Conservation (phyloP, 106 monocot species). For the Agapanthus africanus region DNA sequence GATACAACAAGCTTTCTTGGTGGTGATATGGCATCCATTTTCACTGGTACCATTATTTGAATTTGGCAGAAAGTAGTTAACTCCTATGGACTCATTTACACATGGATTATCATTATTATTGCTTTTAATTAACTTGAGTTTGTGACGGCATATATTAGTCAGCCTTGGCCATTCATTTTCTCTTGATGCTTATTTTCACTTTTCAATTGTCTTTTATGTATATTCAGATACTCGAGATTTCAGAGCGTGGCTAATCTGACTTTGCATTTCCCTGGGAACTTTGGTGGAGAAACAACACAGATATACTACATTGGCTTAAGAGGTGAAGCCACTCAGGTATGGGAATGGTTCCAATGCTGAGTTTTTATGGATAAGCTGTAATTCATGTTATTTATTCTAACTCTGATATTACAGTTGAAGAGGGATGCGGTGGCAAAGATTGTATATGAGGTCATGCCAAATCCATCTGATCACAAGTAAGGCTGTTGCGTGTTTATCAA, state of each 20-base stretch:
- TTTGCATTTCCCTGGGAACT: slow-evolving; percentile 89
- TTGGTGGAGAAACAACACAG: slow-evolving; percentile 78
- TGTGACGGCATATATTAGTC: background rate
- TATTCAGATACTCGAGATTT: slow-evolving; percentile 73
- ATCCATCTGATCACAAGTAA: slow-evolving; percentile 99
- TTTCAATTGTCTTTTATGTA: slow-evolving; percentile 10
- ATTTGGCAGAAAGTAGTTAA: no score
- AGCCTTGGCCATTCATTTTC: background rate
- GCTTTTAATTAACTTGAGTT: no score
- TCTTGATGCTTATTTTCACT: background rate
- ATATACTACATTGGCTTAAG: slow-evolving; percentile 90
- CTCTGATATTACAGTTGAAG: slow-evolving; percentile 52
- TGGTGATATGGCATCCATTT: no score
- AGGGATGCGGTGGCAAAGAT: slow-evolving; percentile 89
- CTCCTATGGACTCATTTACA: no score
- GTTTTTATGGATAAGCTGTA: background rate
- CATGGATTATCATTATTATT: no score
- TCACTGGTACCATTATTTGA: no score
- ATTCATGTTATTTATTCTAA: slow-evolving; percentile 12
- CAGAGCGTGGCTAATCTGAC: slow-evolving; percentile 87
- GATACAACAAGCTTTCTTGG: no score
- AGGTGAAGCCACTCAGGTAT: slow-evolving; percentile 98
- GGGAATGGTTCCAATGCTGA: background rate
- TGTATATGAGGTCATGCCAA: slow-evolving; percentile 93
- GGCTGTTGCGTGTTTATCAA: slow-evolving; percentile 55